Evolutionary conservation across 495 filamentous ascomycete species (phyloP), one percentile per base, ranked within the genome.

Genomic region (Aspergillus campestris): DNA sequence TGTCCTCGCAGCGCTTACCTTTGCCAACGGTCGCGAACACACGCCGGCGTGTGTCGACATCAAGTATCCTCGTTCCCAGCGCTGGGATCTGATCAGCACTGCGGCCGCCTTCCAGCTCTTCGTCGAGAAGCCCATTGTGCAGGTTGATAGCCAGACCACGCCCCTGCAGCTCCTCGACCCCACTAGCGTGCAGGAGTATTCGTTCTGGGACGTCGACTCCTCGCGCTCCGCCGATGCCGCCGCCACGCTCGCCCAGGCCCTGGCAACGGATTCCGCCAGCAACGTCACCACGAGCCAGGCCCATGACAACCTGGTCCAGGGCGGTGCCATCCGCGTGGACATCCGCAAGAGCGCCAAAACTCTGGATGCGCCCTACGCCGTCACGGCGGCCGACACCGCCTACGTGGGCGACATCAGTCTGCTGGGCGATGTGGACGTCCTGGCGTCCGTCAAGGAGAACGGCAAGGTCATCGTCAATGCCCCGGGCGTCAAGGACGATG

Each of bases 181-280:
- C 10, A 40, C 62, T 10, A 53, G 68, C 18, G 79, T 83, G 27
- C 73, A 86, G 57, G 86, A 97, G 56, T 98, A 89, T 70, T 79
- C 81, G 14, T 95, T 98, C 74, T 98, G 90, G 92, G 87, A 96
- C 60, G 64, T 84, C 12, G 92, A 94, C 51, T 79, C 79, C 58
- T 91, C 88, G 18, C 62, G 65, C 1, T 78, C 82, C 31, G 72
- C 69, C 34, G 70, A 73, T 40, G 82, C 88, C 24, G 78, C 88
- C 7, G 58, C 74, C 14, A 75, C 75, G 32, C 62, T 96, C 28
- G 81, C 83, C 34, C 80, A 80, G 52, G 69, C 92, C 5, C 71
- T 97, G 31, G 83, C 89, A 8, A 70, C 71, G 36, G 84, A 92
- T 57, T 83, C 82, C 0, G 69, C 82, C 1, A 84, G 66, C 64